Base-by-base conservation (phyloP, 1,139 yeast genomes). In the Yamadazyma sp. region DNA sequence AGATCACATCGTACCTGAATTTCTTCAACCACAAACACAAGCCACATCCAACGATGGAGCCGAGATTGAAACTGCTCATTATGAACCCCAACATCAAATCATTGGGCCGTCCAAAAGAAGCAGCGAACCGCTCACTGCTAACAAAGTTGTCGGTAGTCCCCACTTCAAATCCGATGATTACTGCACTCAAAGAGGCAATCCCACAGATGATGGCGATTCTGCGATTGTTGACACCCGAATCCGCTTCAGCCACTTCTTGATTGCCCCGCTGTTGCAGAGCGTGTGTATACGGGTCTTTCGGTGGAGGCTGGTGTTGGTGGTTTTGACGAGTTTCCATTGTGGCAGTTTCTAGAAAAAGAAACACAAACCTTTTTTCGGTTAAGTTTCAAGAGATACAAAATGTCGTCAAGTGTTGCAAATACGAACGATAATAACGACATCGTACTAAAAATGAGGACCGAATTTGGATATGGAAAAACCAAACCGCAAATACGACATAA, bases 101-200 rank as follows among this genome's bases (percentile, higher is more conserved):
- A 7, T 17, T 30, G 5, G 32, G 20, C 2, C 8, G 4, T 2
- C 44, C 50, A 30, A 26, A 48, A 9, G 14, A 27, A 3, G 17
- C 26, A 15, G 17, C 28, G 36, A 56, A 56, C 3, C 17, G 15
- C 3, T 7, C n/a, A 12, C 54, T 41, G 17, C 38, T 48, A 14
- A 61, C 44, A 16, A 58, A 37, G 28, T 49, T 44, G 15, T 63
- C 64, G 2, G 59, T 56, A 9, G 70, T 62, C 9, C 69, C 70
- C 24, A 63, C 57, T 38, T 64, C 70, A 59, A 66, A 64, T 0
- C 70, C 69, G n/a, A 65, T 38, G 0, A 62, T 57, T 26, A 61
- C 51, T 6, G 63, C 63, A 15, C 49, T 35, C 16, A 52, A 37
- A 5, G 56, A 44, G 7, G 47, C 36, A 9, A 48, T 18, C 10